Evolutionary conservation across 352 stramenopile genomes (phyloP).

Genomic region (Phytophthora sojae): DNA sequence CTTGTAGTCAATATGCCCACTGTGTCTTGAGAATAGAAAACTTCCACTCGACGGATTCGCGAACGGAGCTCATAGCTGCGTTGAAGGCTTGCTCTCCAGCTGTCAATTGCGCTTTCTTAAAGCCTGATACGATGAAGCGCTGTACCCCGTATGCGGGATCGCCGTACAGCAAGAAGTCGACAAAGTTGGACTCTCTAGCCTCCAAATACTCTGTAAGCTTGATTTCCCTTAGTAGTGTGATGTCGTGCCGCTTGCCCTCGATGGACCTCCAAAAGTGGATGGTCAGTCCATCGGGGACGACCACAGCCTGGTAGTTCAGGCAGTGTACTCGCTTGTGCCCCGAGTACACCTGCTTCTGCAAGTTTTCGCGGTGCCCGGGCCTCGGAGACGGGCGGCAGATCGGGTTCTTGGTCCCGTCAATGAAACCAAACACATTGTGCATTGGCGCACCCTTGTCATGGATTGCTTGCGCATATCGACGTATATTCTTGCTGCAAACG

Average conservation of each 20-base stretch:
- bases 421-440: too few species aligned
- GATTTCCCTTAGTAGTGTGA: neutral
- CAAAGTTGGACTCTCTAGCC: neutral
- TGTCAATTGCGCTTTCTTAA: neutral
- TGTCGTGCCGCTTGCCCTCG: neutral
- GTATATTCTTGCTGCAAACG: neutral
- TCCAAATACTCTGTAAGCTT: neutral
- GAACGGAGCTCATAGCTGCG: neutral
- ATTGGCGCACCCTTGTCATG: neutral
- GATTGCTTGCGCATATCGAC: neutral
- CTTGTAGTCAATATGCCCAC: too few species aligned
- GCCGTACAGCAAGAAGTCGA: neutral
- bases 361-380: too few species aligned
- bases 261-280: neutral
- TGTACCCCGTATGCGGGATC: neutral
- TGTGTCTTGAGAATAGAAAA: neutral
- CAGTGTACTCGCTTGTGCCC: too few species aligned
- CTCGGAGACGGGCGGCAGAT: too few species aligned
- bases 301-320: neutral
- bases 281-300: neutral
- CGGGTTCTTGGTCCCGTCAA: too few species aligned
- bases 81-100: neutral
- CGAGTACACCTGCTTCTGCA: too few species aligned
- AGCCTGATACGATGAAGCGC: neutral
- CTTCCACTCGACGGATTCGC: neutral